Evolutionary conservation across 2,329 filamentous ascomycete species (phyloP).

Genomic region (Stemphylium beticola): DNA sequence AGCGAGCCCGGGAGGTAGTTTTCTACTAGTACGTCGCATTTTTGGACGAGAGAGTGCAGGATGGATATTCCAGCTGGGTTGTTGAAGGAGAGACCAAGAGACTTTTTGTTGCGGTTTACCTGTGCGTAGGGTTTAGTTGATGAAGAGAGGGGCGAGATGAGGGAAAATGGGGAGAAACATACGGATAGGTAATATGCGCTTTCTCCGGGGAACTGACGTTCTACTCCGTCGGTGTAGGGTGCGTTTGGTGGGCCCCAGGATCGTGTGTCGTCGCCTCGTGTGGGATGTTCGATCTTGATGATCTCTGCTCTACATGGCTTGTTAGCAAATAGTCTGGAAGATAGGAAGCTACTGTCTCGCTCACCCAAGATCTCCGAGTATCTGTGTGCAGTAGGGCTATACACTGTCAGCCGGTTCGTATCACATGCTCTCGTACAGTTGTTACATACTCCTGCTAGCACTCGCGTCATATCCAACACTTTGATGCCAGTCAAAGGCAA

Average conservation of each 20-base stretch:
- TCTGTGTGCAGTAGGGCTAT: conserved; percentile 96
- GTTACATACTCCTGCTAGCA: conserved; percentile 66
- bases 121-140: conserved; percentile 43
- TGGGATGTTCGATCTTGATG: conserved; percentile 95
- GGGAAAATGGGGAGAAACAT: conserved; percentile 24
- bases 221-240: conserved; percentile 67
- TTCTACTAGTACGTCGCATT: conserved; percentile 91
- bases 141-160: background rate
- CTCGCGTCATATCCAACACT: conserved; percentile 94
- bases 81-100: conserved; percentile 87
- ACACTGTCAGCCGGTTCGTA: conserved; percentile 21
- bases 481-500: conserved; percentile 81
- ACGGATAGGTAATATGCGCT: conserved; percentile 93
- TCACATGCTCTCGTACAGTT: conserved; percentile 3
- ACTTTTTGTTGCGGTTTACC: conserved; percentile 98
- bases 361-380: conserved; percentile 92
- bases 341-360: conserved; percentile 4
- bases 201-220: conserved; percentile 77
- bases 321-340: conserved; percentile 9
- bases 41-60: conserved; percentile 79
- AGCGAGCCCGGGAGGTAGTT: conserved; percentile 91
- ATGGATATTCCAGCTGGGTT: conserved; percentile 81
- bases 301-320: conserved; percentile 75
- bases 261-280: conserved; percentile 88
- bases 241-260: conserved; percentile 97